phyloP scores from a whole-genome alignment of 148 eudicot species.

The Pharnaceum exiguum region DNA sequence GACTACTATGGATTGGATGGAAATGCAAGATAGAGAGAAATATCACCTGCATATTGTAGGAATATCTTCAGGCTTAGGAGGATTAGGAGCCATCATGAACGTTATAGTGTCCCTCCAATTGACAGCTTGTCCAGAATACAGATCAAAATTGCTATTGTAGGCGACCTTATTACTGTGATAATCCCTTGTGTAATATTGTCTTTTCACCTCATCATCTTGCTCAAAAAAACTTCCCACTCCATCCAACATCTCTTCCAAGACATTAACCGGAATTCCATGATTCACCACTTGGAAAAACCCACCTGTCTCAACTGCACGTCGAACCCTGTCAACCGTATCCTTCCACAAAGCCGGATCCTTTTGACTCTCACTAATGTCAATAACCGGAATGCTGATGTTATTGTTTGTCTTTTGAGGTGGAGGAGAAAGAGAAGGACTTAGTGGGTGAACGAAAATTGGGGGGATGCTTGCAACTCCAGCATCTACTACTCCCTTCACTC shows the following conservation, averaged over 20 bases:
- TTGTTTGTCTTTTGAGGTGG: neutral
- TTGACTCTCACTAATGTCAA: constrained; percentile 20
- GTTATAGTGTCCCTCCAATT: constrained; percentile 33
- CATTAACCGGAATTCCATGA: constrained; percentile 32
- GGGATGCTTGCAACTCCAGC: constrained; percentile 36
- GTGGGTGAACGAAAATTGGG: constrained; percentile 24
- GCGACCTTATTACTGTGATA: constrained; percentile 11
- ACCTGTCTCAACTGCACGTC: constrained; percentile 27
- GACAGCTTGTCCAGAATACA: constrained; percentile 21
- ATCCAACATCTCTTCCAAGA: constrained; percentile 31
- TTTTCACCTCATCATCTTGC: constrained; percentile 33
- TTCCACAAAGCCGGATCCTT: constrained; percentile 1
- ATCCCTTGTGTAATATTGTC: constrained; percentile 32
- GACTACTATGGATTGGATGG: too few species aligned
- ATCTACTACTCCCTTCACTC: constrained; percentile 59
- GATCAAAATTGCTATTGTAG: constrained; percentile 37
- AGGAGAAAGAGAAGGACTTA: neutral
- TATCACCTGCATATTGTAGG: constrained; percentile 31
- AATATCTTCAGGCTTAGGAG: constrained; percentile 28
- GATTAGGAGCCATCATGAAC: constrained; percentile 24
- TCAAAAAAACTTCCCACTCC: constrained; percentile 39
- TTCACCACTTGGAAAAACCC: constrained; percentile 55
- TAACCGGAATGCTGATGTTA: constrained; percentile 23
- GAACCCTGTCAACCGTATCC: constrained; percentile 14
- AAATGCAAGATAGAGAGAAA: too few species aligned